These are phyloP conservation scores for Cyclocybe cylindracea DNA, from an alignment of 768 basidiomycete species.

Conservation along the genomic window DNA sequence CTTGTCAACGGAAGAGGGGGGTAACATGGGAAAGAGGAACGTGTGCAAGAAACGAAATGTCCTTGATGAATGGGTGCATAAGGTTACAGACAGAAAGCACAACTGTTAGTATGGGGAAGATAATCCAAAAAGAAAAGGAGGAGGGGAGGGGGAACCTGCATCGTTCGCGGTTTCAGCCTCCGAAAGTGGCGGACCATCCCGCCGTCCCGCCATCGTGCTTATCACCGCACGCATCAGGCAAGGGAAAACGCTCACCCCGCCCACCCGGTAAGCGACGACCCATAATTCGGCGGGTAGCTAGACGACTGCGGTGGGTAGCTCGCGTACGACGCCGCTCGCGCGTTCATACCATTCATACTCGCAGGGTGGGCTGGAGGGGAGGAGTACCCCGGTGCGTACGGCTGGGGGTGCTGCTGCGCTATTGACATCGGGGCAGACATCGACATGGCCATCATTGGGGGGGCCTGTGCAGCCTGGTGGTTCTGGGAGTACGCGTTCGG, in stretches of 20 bases:
- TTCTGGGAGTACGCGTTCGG: background rate
- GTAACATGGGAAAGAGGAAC: too few species aligned
- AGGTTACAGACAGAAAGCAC: too few species aligned
- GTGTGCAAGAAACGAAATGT: too few species aligned
- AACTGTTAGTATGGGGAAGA: too few species aligned
- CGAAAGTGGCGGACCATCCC: too few species aligned
- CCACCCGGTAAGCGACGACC: constrained; percentile 50
- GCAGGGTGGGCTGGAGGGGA: background rate
- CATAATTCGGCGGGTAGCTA: constrained; percentile 26
- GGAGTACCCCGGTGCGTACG: background rate
- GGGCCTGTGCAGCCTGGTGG: background rate
- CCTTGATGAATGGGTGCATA: too few species aligned
- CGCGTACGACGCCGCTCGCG: background rate
- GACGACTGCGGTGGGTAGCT: constrained; percentile 14
- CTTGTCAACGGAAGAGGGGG: too few species aligned
- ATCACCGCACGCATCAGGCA: too few species aligned
- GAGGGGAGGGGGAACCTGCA: too few species aligned
- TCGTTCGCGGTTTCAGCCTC: too few species aligned
- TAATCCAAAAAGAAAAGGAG: too few species aligned
- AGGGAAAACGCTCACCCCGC: constrained; percentile 34
- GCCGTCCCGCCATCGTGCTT: too few species aligned
- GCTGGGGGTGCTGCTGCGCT: background rate
- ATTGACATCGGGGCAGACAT: background rate
- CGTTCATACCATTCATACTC: background rate
- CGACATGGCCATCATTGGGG: background rate